Evolutionary conservation across 2,329 filamentous ascomycete species (phyloP), one percentile per base, ranked within the genome.

Genomic region (Fusarium proliferatum): DNA sequence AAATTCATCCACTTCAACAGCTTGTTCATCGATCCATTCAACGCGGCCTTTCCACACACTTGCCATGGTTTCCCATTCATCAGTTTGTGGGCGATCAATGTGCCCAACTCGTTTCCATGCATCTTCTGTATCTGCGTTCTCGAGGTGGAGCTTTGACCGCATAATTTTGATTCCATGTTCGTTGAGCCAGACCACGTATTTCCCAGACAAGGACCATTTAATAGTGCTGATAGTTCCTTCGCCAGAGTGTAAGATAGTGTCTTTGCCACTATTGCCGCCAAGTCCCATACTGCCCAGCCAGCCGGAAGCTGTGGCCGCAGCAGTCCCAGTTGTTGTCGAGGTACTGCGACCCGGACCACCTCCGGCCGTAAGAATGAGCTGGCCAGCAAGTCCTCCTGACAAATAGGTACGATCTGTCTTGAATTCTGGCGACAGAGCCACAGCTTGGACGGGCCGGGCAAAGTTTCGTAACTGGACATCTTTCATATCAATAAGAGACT

Each of bases 161-260:
- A 98, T 98, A 69, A 99, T 96, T 81, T 98, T 98, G 80, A 98
- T 97, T 8, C 96, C 96, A 78, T 97, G 93, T 82, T 99, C 96
- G 78, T 98, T 99, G 45, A 97, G 88, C 96, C 96, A 99, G 0
- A 92, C 94, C 2, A 98, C 93, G 79, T 95, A 98, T 83, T 93
- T 96, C 2, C 96, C 96, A 0, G 94, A 96, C 45, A 96, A 81
- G 0, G 96, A 98, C 95, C 96, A 99, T 81, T 97, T 96, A 79
- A 99, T 96, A 7, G 92, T 93, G 80, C 91, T 96, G 72, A 99
- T 96, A 5, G 91, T 90, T 7, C 96, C 96, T 84, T 99, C 97
- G 5, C 96, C 96, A 12, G 93, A 94, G 80, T 99, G 96, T 52
- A 98, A 82, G 6, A 98, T 86, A 0, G 91, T 94, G 79, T 99